phyloP scores from a whole-genome alignment of 78 protist species.

The Fonticula alba region DNA sequence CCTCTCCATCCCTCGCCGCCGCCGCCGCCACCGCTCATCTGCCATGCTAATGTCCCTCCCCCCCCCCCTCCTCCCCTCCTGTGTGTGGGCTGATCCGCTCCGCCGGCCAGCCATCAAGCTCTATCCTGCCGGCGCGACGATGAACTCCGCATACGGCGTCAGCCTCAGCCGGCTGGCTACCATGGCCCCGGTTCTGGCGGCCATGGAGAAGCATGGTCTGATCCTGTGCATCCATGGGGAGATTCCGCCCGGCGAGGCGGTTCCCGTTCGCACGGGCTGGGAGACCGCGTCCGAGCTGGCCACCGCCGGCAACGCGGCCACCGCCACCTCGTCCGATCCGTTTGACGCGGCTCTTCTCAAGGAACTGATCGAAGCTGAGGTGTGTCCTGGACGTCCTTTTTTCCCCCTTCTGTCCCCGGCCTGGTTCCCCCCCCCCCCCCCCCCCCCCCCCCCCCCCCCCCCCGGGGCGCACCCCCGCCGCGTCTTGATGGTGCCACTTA shows the following conservation, averaged over 20 bases:
- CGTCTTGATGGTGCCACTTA: background rate
- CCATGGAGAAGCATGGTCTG: conserved; percentile 12
- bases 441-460: background rate
- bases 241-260: conserved; percentile 6
- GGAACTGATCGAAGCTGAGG: too few species aligned
- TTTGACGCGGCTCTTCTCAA: too few species aligned
- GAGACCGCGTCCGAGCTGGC: too few species aligned
- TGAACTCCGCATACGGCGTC: conserved; percentile 12
- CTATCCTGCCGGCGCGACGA: conserved; percentile 26
- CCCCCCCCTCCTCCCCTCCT: background rate
- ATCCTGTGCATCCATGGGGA: conserved; percentile 23
- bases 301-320: background rate
- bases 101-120: conserved; percentile 9
- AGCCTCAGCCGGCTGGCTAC: too few species aligned
- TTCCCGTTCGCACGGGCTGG: background rate
- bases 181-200: conserved; percentile 8
- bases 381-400: too few species aligned
- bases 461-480: background rate
- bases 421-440: background rate
- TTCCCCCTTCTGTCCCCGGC: background rate
- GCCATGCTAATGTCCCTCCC: background rate
- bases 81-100: background rate
- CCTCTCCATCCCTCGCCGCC: background rate
- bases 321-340: background rate
- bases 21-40: background rate